phyloP scores from a whole-genome alignment of 2,329 filamentous ascomycete species.

The Penicillium palitans region DNA sequence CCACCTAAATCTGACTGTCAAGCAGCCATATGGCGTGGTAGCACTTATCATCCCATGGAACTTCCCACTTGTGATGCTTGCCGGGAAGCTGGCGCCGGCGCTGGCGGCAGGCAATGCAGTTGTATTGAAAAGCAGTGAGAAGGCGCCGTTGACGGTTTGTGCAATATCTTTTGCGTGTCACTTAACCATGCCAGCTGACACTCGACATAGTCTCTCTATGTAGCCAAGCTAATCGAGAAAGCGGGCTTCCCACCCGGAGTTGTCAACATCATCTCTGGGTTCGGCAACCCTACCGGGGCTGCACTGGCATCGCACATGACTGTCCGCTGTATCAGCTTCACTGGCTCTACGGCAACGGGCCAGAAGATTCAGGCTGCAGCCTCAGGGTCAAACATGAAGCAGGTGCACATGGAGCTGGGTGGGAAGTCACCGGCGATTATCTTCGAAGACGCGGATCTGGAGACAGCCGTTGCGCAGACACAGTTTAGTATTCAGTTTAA shows the following conservation, averaged over 20 bases:
- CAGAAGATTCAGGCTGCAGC: conserved; percentile 51
- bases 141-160: conserved; percentile 59
- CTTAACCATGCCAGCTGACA: background rate
- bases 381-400: conserved; percentile 40
- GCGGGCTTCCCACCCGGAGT: conserved; percentile 49
- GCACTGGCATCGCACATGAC: conserved; percentile 59
- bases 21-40: conserved; percentile 58
- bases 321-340: conserved; percentile 62
- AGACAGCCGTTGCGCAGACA: conserved; percentile 46
- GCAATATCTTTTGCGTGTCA: background rate
- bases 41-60: conserved; percentile 63
- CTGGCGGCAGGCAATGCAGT: conserved; percentile 62
- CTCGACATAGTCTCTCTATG: conserved; percentile 31
- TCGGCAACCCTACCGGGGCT: conserved; percentile 57
- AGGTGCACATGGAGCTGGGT: conserved; percentile 37
- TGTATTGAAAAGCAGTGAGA: conserved; percentile 63
- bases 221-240: conserved; percentile 40
- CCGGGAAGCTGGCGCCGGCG: conserved; percentile 59
- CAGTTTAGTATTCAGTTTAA: conserved; percentile 54
- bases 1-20: conserved; percentile 33
- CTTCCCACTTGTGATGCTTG: conserved; percentile 49
- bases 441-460: conserved; percentile 46
- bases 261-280: conserved; percentile 59
- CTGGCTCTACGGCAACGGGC: conserved; percentile 58
- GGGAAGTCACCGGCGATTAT: conserved; percentile 39